These are phyloP conservation scores for Kitagawia praeruptora DNA, from an alignment of 129 eudicot species.

Conservation along the genomic window DNA sequence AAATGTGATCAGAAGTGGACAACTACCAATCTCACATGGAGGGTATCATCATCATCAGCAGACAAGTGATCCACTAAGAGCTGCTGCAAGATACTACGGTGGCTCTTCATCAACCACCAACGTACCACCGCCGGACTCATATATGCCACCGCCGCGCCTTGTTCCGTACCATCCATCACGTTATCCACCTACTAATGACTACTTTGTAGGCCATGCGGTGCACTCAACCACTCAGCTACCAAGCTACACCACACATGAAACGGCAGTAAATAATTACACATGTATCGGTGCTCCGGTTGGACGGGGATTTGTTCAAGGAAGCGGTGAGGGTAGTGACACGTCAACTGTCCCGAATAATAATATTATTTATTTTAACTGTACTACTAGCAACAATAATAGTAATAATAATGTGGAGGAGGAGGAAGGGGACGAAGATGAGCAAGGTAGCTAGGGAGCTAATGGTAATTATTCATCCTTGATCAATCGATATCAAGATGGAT, in stretches of 20 bases:
- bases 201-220: constrained; percentile 57
- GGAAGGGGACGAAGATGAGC: background rate
- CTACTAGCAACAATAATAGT: background rate
- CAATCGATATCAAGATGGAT: constrained; percentile 32
- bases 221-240: constrained; percentile 18
- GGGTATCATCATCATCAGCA: constrained; percentile 29
- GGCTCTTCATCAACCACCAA: constrained; percentile 29
- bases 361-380: background rate
- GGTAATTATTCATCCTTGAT: background rate
- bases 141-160: constrained; percentile 32
- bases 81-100: constrained; percentile 32
- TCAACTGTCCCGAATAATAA: background rate
- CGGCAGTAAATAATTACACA: constrained; percentile 38
- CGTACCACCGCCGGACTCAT: constrained; percentile 32
- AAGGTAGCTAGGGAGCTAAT: constrained; percentile 4
- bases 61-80: constrained; percentile 35
- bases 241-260: background rate
- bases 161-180: constrained; percentile 26
- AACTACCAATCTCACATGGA: constrained; percentile 49
- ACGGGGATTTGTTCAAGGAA: constrained; percentile 22
- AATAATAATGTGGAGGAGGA: constrained; percentile 12
- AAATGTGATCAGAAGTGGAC: constrained; percentile 31
- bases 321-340: constrained; percentile 32
- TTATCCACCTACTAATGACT: constrained; percentile 28
- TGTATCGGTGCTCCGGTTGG: constrained; percentile 88